A percentile compares a stretch with the other conserved stretches of the same genome.
These are phyloP conservation scores for Fusarium nanum DNA, from an alignment of 2,329 filamentous ascomycete genomes.

Conservation along the genomic window DNA sequence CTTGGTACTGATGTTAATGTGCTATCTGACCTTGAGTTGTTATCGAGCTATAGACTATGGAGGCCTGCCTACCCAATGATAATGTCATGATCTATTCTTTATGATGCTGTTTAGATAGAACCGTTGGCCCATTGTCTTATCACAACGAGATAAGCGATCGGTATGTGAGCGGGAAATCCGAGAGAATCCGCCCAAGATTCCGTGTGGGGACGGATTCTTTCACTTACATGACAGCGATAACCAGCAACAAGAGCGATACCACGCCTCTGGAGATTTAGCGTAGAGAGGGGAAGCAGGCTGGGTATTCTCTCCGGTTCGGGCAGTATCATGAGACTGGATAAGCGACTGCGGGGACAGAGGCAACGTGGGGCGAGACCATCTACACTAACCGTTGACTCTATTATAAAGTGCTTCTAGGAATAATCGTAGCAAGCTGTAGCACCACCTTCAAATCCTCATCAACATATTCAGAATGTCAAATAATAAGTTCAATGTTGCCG, in stretches of 20 bases:
- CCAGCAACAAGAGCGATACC: background rate
- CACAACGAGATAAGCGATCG: background rate
- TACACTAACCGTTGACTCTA: background rate
- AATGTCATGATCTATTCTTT: background rate
- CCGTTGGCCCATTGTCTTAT: background rate
- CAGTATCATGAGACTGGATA: background rate
- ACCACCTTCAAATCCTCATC: background rate
- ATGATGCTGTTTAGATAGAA: background rate
- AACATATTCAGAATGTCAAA: background rate
- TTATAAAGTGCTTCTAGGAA: background rate
- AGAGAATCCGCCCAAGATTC: slow-evolving; percentile 18
- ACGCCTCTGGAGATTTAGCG: background rate
- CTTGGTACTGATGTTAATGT: background rate
- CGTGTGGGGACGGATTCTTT: slow-evolving; percentile 7
- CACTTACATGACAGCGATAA: background rate
- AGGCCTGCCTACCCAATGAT: background rate
- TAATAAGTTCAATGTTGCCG: slow-evolving; percentile 6
- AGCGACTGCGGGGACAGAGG: background rate
- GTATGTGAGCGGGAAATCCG: background rate
- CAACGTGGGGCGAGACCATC: background rate
- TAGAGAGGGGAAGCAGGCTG: background rate
- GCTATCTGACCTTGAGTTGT: background rate
- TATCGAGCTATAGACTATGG: background rate
- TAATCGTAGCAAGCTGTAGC: background rate
- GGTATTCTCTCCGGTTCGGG: background rate